Evolutionary conservation across 345 rosid genomes (phyloP).

Genomic region (Boechera retrofracta): DNA sequence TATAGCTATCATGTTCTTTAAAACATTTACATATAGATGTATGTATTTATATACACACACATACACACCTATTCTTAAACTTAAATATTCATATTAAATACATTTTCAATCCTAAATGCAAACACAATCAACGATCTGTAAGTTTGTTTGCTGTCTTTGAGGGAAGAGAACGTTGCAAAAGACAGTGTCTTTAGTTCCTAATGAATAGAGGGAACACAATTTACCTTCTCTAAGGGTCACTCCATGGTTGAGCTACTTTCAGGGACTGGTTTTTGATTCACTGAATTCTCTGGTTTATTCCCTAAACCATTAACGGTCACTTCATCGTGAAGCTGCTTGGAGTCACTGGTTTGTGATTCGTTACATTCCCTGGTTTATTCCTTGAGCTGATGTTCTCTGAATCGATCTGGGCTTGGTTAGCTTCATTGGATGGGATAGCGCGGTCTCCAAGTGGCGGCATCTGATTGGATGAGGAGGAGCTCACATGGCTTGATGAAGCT

Average conservation of each 20-base stretch:
- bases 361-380: slow-evolving; percentile 9
- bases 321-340: slow-evolving; percentile 1
- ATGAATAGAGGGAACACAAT: not conserved
- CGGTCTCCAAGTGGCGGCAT: slow-evolving; percentile 27
- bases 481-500: slow-evolving; percentile 32
- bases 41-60: slow-evolving; percentile 1
- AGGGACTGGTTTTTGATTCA: slow-evolving; percentile 9
- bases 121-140: slow-evolving; percentile 9
- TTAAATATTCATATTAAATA: slow-evolving; percentile 9
- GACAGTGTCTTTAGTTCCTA: slow-evolving; percentile 1
- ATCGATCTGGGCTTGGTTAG: slow-evolving; percentile 7
- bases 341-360: slow-evolving; percentile 8
- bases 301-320: not conserved
- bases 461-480: slow-evolving; percentile 20
- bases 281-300: not conserved
- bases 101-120: slow-evolving; percentile 21
- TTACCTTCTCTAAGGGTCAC: not conserved
- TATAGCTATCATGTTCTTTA: not conserved
- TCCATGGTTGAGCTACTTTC: slow-evolving; percentile 17
- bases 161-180: not conserved
- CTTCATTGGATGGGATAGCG: slow-evolving; percentile 23
- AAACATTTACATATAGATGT: slow-evolving; percentile 5
- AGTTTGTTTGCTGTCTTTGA: slow-evolving; percentile 7
- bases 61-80: not conserved
- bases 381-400: slow-evolving; percentile 15